phyloP scores from a whole-genome alignment of 1,284 basidiomycete species.

The Marasmius tenuissimus region DNA sequence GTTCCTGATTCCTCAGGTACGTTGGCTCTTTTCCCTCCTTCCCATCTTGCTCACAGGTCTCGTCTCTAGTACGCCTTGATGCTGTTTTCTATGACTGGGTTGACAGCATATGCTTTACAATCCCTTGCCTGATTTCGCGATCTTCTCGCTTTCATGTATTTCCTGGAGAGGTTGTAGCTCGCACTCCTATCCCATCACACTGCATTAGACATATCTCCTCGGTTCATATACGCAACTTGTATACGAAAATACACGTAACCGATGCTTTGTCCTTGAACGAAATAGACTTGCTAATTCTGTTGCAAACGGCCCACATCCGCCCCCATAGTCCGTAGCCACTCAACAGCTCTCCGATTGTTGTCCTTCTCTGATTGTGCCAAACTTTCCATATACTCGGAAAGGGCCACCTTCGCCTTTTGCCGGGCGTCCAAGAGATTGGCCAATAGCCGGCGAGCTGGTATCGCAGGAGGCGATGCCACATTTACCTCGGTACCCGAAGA shows the following conservation, averaged over 20 bases:
- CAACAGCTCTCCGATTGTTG: neutral
- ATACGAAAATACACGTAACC: too few relatives aligned
- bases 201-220: too few relatives aligned
- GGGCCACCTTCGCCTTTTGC: constrained; percentile 3
- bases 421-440: constrained; percentile 5
- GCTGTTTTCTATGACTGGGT: constrained; percentile 60
- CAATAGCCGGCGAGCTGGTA: constrained; percentile 2
- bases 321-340: constrained; percentile 1
- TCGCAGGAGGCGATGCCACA: neutral
- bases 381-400: neutral
- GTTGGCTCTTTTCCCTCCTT: neutral
- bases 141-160: neutral
- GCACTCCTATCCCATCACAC: too few relatives aligned
- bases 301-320: neutral
- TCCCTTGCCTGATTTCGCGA: constrained; percentile 42
- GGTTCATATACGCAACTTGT: too few relatives aligned
- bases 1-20: constrained; percentile 60
- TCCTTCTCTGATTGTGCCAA: neutral
- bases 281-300: too few relatives aligned
- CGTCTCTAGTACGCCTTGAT: constrained; percentile 49
- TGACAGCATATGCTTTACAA: constrained; percentile 57
- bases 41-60: neutral
- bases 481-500: neutral
- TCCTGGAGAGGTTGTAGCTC: too few relatives aligned
- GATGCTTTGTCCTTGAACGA: too few relatives aligned